Conservation (phyloP, 805 yeast species). For the Jamesozyma piceae region DNA sequence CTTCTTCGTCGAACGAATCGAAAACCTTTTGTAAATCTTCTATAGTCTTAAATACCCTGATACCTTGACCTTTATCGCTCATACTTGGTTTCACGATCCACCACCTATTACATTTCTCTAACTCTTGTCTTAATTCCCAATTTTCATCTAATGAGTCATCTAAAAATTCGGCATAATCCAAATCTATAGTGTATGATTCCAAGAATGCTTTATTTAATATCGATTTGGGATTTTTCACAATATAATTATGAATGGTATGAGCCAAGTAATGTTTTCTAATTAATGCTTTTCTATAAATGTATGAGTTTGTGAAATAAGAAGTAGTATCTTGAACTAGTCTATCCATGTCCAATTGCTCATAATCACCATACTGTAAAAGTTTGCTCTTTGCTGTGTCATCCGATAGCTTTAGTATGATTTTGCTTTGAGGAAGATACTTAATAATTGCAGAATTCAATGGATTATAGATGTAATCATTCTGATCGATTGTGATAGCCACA, state of each 20-base stretch:
- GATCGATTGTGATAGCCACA: conserved; percentile 27
- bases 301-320: conserved; percentile 63
- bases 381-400: conserved; percentile 19
- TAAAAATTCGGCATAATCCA: conserved; percentile 91
- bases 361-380: conserved; percentile 76
- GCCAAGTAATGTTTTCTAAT: conserved; percentile 85
- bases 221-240: conserved; percentile 65
- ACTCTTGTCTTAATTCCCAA: conserved; percentile 75
- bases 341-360: conserved; percentile 81
- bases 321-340: conserved; percentile 28
- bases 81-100: conserved; percentile 94
- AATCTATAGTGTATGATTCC: conserved; percentile 67
- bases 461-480: conserved; percentile 34
- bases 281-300: conserved; percentile 79
- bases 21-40: conserved; percentile 77
- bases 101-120: conserved; percentile 43
- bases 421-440: conserved; percentile 29
- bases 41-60: conserved; percentile 66
- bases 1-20: conserved; percentile 76
- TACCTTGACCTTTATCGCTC: conserved; percentile 97
- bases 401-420: conserved; percentile 23
- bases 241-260: conserved; percentile 68
- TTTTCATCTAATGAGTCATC: conserved; percentile 91
- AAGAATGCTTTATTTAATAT: conserved; percentile 56
- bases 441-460: conserved; percentile 29